These are phyloP conservation scores for Cyberlindnera suaveolens DNA, from an alignment of 805 yeast species.

Conservation along the genomic window DNA sequence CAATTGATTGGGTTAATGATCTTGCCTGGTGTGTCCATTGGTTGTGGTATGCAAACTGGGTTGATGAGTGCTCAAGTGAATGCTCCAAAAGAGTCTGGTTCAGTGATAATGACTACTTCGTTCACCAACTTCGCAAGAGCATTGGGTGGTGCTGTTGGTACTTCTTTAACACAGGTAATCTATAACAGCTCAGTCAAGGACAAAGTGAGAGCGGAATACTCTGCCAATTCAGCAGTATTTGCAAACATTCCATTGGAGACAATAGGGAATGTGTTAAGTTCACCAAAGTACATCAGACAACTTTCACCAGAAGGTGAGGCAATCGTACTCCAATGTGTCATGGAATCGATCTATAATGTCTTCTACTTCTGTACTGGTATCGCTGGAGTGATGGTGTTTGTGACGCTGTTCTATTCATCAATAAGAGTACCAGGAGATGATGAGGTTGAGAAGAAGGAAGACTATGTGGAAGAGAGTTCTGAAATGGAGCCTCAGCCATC, in stretches of 20 bases:
- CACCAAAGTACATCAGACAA: conserved; percentile 1
- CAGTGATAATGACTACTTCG: conserved; percentile 38
- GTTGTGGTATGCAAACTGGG: conserved; percentile 28
- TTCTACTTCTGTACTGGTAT: conserved; percentile 37
- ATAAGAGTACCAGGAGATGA: conserved; percentile 32
- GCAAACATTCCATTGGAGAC: not conserved
- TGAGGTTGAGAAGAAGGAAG: conserved; percentile 6
- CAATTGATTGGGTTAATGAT: conserved; percentile 32
- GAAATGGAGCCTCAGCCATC: too few relatives aligned
- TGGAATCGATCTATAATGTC: conserved; percentile 34
- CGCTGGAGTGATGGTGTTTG: conserved; percentile 27
- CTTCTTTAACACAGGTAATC: conserved; percentile 32
- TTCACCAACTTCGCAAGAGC: conserved; percentile 36
- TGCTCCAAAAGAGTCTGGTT: conserved; percentile 45
- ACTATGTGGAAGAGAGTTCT: not conserved
- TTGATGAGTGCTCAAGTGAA: conserved; percentile 27
- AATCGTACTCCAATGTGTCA: conserved; percentile 19
- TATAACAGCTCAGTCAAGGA: conserved; percentile 27
- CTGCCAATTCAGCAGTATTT: conserved; percentile 2
- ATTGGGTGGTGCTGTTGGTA: conserved; percentile 37
- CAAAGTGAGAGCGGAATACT: conserved; percentile 4
- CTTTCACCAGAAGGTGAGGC: conserved; percentile 6
- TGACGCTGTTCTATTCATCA: conserved; percentile 34
- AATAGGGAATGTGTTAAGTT: not conserved
- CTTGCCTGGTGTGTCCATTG: conserved; percentile 33